Percentiles rank a stretch among this genome's conserved stretches.
Evolutionary conservation across 2,329 filamentous ascomycete genomes (phyloP).

Genomic region (Delphinella strobiligena): DNA sequence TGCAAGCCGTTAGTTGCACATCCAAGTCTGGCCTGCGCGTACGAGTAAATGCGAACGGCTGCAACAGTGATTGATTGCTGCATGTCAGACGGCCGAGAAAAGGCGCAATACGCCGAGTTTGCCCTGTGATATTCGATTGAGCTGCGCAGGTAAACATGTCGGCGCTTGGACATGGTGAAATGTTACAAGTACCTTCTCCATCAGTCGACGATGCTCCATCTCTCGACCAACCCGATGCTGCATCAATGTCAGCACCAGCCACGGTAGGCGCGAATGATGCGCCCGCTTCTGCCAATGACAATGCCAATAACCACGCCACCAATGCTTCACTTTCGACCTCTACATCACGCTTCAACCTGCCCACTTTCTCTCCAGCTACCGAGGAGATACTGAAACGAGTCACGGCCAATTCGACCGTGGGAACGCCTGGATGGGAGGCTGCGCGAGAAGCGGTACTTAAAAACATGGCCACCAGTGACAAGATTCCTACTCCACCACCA

Average conservation of each 20-base stretch:
- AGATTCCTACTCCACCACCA: conserved; percentile 21
- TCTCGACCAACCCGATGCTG: background rate
- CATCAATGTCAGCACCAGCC: background rate
- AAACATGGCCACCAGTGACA: conserved; percentile 33
- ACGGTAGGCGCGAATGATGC: background rate
- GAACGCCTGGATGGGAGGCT: conserved; percentile 31
- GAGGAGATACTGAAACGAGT: conserved; percentile 28
- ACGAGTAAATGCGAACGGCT: too few species aligned
- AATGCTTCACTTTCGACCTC: background rate
- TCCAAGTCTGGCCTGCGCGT: too few species aligned
- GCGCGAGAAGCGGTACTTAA: conserved; percentile 34
- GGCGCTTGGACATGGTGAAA: too few species aligned
- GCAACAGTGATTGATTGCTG: too few species aligned
- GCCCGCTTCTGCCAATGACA: background rate
- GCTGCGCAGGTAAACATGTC: too few species aligned
- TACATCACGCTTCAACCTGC: background rate
- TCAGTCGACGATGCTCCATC: background rate
- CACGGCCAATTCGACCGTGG: conserved; percentile 22
- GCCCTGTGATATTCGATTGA: too few species aligned
- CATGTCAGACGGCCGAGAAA: too few species aligned
- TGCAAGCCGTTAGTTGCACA: too few species aligned
- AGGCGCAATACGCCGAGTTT: too few species aligned
- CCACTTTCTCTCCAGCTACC: conserved; percentile 21
- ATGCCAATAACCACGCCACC: background rate
- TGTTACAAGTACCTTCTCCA: background rate